Evolutionary conservation across 257 asterid species (phyloP).

Genomic region (Petrea volubilis): DNA sequence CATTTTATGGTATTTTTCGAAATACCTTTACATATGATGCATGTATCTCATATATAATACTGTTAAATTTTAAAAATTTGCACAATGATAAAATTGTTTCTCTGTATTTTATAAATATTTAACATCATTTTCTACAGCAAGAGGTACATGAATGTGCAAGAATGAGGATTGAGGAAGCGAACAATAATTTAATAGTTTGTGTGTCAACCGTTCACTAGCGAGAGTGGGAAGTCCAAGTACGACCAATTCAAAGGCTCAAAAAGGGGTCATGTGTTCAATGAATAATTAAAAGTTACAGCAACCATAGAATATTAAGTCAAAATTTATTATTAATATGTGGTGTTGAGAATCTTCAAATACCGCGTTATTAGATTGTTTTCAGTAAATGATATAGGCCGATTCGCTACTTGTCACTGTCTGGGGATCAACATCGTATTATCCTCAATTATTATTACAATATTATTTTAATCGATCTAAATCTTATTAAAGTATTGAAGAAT

Average conservation of each 20-base stretch:
- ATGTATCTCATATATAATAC: no score
- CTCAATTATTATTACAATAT: no score
- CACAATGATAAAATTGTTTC: no score
- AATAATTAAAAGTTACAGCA: background rate
- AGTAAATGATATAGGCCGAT: background rate
- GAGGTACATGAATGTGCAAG: no score
- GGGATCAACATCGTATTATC: background rate
- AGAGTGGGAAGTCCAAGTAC: slow-evolving; percentile 17
- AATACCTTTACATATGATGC: no score
- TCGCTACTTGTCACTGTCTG: background rate
- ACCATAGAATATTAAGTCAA: slow-evolving; percentile 1
- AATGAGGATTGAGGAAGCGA: background rate
- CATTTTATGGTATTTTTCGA: no score
- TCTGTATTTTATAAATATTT: no score
- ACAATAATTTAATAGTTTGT: background rate
- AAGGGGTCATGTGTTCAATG: background rate
- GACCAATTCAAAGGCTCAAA: slow-evolving; percentile 51
- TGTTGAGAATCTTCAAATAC: slow-evolving; percentile 23
- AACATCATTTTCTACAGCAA: no score
- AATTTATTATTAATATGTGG: background rate
- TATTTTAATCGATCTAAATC: no score
- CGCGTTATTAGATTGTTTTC: slow-evolving; percentile 22
- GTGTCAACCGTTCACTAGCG: background rate
- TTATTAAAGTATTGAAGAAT: no score
- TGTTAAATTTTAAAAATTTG: no score